Percentiles rank a stretch among this genome's conserved stretches.
Conservation (phyloP, 1,284 basidiomycete species). For the Ustilago cynodontis region DNA sequence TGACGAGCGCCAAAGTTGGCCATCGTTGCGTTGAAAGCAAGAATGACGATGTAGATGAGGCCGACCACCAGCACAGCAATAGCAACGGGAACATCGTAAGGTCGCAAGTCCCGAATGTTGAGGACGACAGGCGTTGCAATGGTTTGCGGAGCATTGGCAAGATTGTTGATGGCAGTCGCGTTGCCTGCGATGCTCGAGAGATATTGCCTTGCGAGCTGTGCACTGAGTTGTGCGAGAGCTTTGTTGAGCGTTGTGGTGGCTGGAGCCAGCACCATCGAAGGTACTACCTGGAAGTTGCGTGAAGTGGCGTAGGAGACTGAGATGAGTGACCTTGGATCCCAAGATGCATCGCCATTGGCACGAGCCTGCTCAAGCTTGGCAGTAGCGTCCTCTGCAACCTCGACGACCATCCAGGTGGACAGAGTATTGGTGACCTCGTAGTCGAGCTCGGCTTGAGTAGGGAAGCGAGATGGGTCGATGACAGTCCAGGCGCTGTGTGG, state of each 20-base stretch:
- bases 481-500: constrained; percentile 60
- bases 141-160: constrained; percentile 75
- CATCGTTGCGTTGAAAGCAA: constrained; percentile 69
- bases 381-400: constrained; percentile 54
- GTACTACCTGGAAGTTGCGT: constrained; percentile 53
- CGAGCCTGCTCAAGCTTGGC: constrained; percentile 49
- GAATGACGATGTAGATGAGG: constrained; percentile 79
- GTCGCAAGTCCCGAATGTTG: constrained; percentile 75
- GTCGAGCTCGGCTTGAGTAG: constrained; percentile 36
- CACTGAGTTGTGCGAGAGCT: constrained; percentile 30
- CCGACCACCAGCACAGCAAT: constrained; percentile 81
- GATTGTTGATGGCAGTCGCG: constrained; percentile 40
- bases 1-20: constrained; percentile 51
- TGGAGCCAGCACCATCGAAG: constrained; percentile 44
- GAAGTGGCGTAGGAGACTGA: constrained; percentile 55
- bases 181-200: constrained; percentile 37
- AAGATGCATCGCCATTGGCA: constrained; percentile 54
- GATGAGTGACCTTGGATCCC: constrained; percentile 51
- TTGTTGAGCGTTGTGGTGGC: constrained; percentile 31
- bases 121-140: constrained; percentile 75
- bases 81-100: constrained; percentile 80
- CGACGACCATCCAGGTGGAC: constrained; percentile 48
- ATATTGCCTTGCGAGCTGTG: constrained; percentile 46
- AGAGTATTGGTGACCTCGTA: constrained; percentile 52
- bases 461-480: constrained; percentile 41